Base-by-base conservation (phyloP, 306 rosid species). In the Leucaena leucocephala region DNA sequence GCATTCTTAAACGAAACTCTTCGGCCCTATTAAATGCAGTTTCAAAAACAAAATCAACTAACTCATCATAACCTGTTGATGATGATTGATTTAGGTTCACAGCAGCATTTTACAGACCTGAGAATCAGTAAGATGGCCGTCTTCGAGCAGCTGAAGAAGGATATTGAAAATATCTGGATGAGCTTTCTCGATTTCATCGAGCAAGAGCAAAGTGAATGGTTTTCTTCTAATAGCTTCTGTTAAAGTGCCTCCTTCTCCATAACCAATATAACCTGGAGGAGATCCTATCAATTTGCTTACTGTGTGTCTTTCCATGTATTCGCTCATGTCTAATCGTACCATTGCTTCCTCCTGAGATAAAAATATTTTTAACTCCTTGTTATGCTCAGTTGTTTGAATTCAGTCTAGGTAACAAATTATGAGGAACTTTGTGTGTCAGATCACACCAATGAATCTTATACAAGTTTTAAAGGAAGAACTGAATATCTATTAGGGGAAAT, bases 121-220 rank as follows among this genome's bases (percentile, higher is more conserved):
- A 79, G 98, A 89, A 88, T 94, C 94, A 50, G 98, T 89, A 71
- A 94, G 96, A 48, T 92, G 98, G 17, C 98, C 98, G 59, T 92
- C 98, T 88, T 92, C 98, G 22, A 88, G 65, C 59, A 94, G 64
- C 62, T 92, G 98, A 86, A 92, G 97, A 71, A 94, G 95, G 82
- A 94, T 90, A 85, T 90, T 92, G 88, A 90, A 92, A 35, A 90
- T 80, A 79, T 90, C 98, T n/a, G 97, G 97, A 84, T 94, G 98
- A 78, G 98, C 97, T 81, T 94, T 94, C 88, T 94, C 98, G 63
- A 94, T 94, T 85, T 94, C 98, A 59, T 94, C 98, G 45, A 94
- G 91, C 84, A 94, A 82, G 44, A 94, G 79, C 76, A 94, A 81
- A 5, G 98, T 89, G 76, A 86, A 90, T 2, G 98, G 98, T 66